Conservation (phyloP, 2,329 filamentous ascomycete species). For the Aureobasidium musti region DNA sequence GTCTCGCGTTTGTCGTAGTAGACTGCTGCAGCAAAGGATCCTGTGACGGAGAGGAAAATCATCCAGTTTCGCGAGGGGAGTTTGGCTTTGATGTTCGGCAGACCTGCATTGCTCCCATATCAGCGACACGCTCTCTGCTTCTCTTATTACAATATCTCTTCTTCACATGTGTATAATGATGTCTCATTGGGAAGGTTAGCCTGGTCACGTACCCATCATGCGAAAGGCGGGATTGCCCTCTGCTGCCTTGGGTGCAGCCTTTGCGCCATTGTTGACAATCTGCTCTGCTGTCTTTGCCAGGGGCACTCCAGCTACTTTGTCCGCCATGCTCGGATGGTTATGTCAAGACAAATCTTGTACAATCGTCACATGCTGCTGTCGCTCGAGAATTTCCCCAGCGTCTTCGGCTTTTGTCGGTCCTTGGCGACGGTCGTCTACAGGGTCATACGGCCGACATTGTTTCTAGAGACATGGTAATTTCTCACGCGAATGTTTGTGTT, state of each 20-base stretch:
- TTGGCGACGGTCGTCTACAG: neutral
- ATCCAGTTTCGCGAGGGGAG: slow-evolving; percentile 97
- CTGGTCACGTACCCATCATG: slow-evolving; percentile 60
- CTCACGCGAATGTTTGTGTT: too few relatives aligned
- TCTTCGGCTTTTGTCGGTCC: slow-evolving; percentile 8
- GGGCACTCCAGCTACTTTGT: slow-evolving; percentile 13
- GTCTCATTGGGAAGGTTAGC: neutral
- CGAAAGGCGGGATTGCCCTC: slow-evolving; percentile 70
- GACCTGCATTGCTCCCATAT: slow-evolving; percentile 53
- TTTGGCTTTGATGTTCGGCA: slow-evolving; percentile 79
- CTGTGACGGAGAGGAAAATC: slow-evolving; percentile 83
- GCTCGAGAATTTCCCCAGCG: slow-evolving; percentile 21
- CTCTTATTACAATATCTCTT: slow-evolving; percentile 5
- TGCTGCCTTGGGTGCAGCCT: slow-evolving; percentile 32
- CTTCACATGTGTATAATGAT: neutral
- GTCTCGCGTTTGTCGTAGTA: slow-evolving; percentile 94
- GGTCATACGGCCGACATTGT: neutral
- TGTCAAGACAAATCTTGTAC: neutral
- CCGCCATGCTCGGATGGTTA: neutral
- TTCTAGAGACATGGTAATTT: too few relatives aligned
- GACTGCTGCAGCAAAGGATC: slow-evolving; percentile 74
- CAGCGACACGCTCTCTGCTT: neutral
- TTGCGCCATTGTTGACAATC: slow-evolving; percentile 10
- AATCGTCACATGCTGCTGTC: slow-evolving; percentile 16
- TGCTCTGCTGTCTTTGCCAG: slow-evolving; percentile 16